Base-by-base conservation (phyloP, 176 grass and related monocot species). In the Oryza longistaminata region DNA sequence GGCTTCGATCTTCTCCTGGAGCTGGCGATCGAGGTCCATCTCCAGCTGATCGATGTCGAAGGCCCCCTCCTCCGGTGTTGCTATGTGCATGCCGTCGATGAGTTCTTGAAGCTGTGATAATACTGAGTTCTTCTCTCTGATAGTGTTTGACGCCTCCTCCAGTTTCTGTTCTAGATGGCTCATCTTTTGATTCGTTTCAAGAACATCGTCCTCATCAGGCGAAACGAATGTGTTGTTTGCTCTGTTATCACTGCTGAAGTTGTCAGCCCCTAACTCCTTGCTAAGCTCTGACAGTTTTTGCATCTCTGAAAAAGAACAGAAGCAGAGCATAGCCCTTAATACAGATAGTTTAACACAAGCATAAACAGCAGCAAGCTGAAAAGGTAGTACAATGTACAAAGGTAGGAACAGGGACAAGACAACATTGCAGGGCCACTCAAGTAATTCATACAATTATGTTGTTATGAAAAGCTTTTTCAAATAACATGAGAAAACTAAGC, bases 1-100 rank as follows among this genome's bases (percentile, higher is more conserved):
- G 44, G 86, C 86, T 46, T 92, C 80, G 16, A 95, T 66, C 60
- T 90, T 88, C 42, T 90, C 91, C 80, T 83, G 60, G 49, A 95
- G 88, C 9, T 88, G 88, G 42, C 60, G 46, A 9, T 95, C 93
- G 1, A 95, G 75, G 76, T 95, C 90, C 27, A 16, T 34, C 68
- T 92, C 85, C 66, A 95, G 25, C 76, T 83, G 64, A 75, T 81
- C 81, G 3, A 76, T 84, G 25, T 86, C 85, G 44, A 55, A 11
- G 14, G 71, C 73, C 22, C 65, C 77, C 25, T 71, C 73, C 62
- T 75, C 65, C 39, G 35, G 60, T 0, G 37, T 40, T 43, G 82
- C 61, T 15, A 64, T 12, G n/a, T 49, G 33, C 7, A 40, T 44
- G 3, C 12, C 50, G 7, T 82, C 22, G 29, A 92, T 87, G 17